Conservation (phyloP, 176 grass and related monocot species). For the Carex parvula region DNA sequence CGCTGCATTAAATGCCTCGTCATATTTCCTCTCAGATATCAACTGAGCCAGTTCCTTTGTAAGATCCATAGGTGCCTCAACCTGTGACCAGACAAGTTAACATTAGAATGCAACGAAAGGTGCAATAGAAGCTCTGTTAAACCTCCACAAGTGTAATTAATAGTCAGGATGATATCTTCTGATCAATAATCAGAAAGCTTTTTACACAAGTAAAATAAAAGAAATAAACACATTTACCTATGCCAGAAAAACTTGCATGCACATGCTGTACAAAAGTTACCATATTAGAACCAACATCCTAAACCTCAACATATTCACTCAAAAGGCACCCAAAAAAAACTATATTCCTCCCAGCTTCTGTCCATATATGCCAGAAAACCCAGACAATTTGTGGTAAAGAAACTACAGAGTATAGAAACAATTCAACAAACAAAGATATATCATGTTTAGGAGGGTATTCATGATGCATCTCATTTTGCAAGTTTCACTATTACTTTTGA, state of each 20-base stretch:
- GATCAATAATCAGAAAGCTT: background rate
- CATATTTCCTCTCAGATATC: constrained; percentile 63
- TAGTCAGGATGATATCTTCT: too few species aligned
- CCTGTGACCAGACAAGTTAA: constrained; percentile 39
- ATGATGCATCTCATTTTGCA: background rate
- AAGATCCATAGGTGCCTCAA: constrained; percentile 60
- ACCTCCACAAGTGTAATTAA: too few species aligned
- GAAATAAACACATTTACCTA: background rate
- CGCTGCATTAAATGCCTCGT: constrained; percentile 87
- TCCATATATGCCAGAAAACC: background rate
- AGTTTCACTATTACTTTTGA: background rate
- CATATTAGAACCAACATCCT: background rate
- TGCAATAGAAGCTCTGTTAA: constrained; percentile 5
- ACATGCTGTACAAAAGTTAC: background rate
- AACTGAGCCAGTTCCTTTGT: constrained; percentile 65
- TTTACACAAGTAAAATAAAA: background rate
- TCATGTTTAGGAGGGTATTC: constrained; percentile 1
- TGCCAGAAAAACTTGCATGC: background rate
- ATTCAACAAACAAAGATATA: background rate
- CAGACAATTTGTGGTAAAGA: background rate
- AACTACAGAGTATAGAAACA: background rate
- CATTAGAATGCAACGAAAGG: background rate
- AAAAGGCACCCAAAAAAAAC: background rate
- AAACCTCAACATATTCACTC: background rate
- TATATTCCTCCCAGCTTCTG: background rate